Percentiles rank a stretch among this genome's conserved stretches.
Evolutionary conservation across 495 filamentous ascomycete genomes (phyloP).

Genomic region (Podospora pseudocomata): DNA sequence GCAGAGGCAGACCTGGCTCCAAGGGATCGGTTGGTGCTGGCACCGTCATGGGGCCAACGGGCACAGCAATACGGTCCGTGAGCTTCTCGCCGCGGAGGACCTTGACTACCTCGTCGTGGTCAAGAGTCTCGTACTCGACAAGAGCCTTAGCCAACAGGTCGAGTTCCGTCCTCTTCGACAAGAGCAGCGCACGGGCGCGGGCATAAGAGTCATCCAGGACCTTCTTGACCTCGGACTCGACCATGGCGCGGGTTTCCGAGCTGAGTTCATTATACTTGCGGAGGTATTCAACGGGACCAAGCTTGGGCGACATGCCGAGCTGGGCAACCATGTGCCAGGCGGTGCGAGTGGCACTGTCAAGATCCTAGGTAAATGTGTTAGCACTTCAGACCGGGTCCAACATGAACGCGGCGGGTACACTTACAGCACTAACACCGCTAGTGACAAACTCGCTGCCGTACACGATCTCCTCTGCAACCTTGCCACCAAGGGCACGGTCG

Average conservation of each 20-base stretch:
- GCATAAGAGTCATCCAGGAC: slow-evolving; percentile 76
- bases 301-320: slow-evolving; percentile 80
- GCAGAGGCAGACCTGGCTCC: slow-evolving; percentile 24
- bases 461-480: slow-evolving; percentile 89
- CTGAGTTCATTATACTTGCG: slow-evolving; percentile 77
- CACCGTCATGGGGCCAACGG: slow-evolving; percentile 46
- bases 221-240: slow-evolving; percentile 81
- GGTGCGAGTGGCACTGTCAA: slow-evolving; percentile 69
- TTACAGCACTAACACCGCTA: slow-evolving; percentile 71
- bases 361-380: slow-evolving; percentile 56
- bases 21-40: slow-evolving; percentile 34
- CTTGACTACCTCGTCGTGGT: slow-evolving; percentile 82
- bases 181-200: slow-evolving; percentile 70
- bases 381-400: slow-evolving; percentile 10
- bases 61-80: slow-evolving; percentile 46
- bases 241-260: slow-evolving; percentile 73
- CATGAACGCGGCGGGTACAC: slow-evolving; percentile 25
- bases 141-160: slow-evolving; percentile 83
- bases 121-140: slow-evolving; percentile 89
- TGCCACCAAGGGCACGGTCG: slow-evolving; percentile 83
- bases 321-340: slow-evolving; percentile 83
- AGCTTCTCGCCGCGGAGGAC: slow-evolving; percentile 82
- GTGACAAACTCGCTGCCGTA: slow-evolving; percentile 86
- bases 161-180: slow-evolving; percentile 70
- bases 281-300: slow-evolving; percentile 85